phyloP scores from a whole-genome alignment of 2,329 filamentous ascomycete species.

The Penicillium sp. region DNA sequence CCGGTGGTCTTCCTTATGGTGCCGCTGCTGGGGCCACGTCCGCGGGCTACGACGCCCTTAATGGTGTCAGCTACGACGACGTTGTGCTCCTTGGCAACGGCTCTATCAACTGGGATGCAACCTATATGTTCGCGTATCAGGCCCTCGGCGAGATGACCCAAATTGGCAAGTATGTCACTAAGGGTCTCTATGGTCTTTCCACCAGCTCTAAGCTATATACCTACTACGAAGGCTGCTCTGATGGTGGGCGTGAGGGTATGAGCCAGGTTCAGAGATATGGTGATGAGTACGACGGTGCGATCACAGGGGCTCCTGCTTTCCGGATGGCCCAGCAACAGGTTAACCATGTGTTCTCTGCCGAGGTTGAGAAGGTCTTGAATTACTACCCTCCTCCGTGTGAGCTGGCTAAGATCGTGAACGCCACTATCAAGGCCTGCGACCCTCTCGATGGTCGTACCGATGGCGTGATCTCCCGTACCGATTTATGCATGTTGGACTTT shows the following conservation, averaged over 20 bases:
- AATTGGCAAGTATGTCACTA: not conserved
- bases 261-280: slow-evolving; percentile 53
- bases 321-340: slow-evolving; percentile 47
- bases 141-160: not conserved
- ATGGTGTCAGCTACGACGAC: slow-evolving; percentile 33
- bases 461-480: slow-evolving; percentile 53
- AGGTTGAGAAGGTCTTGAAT: slow-evolving; percentile 41
- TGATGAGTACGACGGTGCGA: slow-evolving; percentile 49
- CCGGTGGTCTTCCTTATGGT: slow-evolving; percentile 45
- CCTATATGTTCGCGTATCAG: not conserved
- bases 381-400: slow-evolving; percentile 45
- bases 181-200: not conserved
- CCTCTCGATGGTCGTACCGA: slow-evolving; percentile 56
- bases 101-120: not conserved
- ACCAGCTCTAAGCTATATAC: not conserved
- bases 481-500: slow-evolving; percentile 50
- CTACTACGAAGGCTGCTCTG: slow-evolving; percentile 58
- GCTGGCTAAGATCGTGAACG: slow-evolving; percentile 45
- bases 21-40: slow-evolving; percentile 44
- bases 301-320: slow-evolving; percentile 50
- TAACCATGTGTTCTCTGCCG: slow-evolving; percentile 41
- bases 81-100: slow-evolving; percentile 38
- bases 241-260: slow-evolving; percentile 56
- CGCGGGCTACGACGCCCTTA: slow-evolving; percentile 48
- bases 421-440: slow-evolving; percentile 57